Base-by-base conservation (phyloP, 345 rosid species). In the Aquilaria sinensis region DNA sequence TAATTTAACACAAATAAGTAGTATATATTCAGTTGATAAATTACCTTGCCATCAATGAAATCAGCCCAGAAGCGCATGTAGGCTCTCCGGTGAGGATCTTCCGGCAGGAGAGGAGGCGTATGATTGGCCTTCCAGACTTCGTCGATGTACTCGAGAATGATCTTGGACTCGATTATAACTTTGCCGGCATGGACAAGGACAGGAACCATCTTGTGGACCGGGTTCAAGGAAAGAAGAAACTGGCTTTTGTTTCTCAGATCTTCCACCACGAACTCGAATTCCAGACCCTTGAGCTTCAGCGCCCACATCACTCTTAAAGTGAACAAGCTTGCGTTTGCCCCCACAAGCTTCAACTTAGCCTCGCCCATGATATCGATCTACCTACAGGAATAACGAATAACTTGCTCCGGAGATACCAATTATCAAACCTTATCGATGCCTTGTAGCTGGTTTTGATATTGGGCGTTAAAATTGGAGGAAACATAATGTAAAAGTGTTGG, bases 41-140 rank as follows among this genome's bases (percentile, higher is more conserved):
- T 31, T 52, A 70, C 81, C 81, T 77, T 77, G 1, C 68, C 78
- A 33, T 77, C 78, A 1, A 61, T 62, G 47, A 77, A 74, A n/a
- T 67, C 62, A 1, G 78, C 78, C 78, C 73, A 73, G 48, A 77
- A 73, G 11, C 78, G 73, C 47, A 70, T 69, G 23, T 45, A 63
- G 61, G 75, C 77, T 71, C 56, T 66, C 37, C 67, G 56, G 33
- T 64, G 57, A 6, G 78, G 75, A 61, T 77, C 62, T 29, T 32
- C 55, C 41, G 76, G 68, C 51, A 76, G 31, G 59, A 72, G 50
- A 43, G 65, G 51, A 16, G 0, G 23, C 23, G 23, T 16, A 16
- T 16, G 0, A 33, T 9, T 30, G 14, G 53, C 62, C 65, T 61
- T 65, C 76, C 76, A 72, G 34, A 50, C 52, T 46, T 68, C 69